phyloP scores from a whole-genome alignment of 495 filamentous ascomycete species.

The Aspergillus conjunctus region DNA sequence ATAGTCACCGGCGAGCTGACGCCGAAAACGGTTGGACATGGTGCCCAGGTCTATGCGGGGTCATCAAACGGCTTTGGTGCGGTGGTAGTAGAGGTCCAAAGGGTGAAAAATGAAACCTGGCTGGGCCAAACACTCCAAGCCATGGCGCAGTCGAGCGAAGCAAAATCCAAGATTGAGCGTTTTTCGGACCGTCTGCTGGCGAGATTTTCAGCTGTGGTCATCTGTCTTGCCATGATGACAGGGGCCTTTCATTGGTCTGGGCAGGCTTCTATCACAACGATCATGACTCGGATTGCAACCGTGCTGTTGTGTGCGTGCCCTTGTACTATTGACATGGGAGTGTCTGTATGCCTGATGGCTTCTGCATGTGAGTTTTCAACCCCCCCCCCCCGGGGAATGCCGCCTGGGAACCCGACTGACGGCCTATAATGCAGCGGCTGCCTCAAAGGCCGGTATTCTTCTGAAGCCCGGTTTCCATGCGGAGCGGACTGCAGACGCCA shows the following conservation, averaged over 20 bases:
- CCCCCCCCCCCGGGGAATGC: too few relatives aligned
- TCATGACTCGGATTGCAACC: background rate
- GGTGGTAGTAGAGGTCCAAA: background rate
- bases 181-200: background rate
- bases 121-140: background rate
- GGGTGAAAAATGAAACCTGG: background rate
- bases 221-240: background rate
- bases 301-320: background rate
- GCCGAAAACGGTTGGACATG: background rate
- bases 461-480: background rate
- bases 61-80: background rate
- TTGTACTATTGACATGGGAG: background rate
- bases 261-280: background rate
- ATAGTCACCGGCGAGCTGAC: background rate
- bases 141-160: background rate
- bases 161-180: background rate
- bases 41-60: background rate
- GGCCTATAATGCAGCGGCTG: too few relatives aligned
- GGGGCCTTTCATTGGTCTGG: background rate
- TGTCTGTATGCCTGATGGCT: background rate
- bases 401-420: too few relatives aligned
- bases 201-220: background rate
- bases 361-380: background rate
- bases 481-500: background rate
- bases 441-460: background rate